Percentiles rank a stretch among this genome's conserved stretches.
phyloP scores from a whole-genome alignment of 2,329 filamentous ascomycete genomes.

The Coniochaeta sp. region DNA sequence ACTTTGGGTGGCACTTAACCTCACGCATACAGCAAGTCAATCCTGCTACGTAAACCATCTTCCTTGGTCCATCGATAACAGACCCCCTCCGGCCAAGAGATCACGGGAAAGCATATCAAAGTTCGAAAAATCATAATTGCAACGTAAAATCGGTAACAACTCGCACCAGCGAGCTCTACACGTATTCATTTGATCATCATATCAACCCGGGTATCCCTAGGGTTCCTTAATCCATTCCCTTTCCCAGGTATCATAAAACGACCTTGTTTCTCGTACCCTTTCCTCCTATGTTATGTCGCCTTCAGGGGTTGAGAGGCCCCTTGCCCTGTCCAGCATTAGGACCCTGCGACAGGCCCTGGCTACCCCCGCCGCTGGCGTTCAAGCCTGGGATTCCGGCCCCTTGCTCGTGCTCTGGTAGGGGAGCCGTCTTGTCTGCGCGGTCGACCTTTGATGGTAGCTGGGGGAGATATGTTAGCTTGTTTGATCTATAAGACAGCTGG shows the following conservation, averaged over 20 bases:
- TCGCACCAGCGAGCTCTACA: background rate
- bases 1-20: too few species aligned
- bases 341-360: slow-evolving; percentile 32
- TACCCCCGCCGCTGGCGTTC: slow-evolving; percentile 35
- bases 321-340: slow-evolving; percentile 31
- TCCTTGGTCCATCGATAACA: background rate
- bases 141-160: background rate
- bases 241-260: background rate
- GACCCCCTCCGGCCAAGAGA: background rate
- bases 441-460: slow-evolving; percentile 23
- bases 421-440: slow-evolving; percentile 42
- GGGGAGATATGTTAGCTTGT: background rate
- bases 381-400: slow-evolving; percentile 31
- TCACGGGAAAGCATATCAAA: background rate
- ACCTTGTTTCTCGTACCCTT: too few species aligned
- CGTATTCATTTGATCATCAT: too few species aligned
- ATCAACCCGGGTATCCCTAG: too few species aligned
- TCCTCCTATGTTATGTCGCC: too few species aligned
- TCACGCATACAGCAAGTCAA: too few species aligned
- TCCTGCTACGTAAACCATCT: too few species aligned
- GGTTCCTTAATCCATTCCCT: background rate
- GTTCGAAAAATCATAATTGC: background rate
- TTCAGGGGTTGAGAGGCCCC: background rate
- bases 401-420: slow-evolving; percentile 36
- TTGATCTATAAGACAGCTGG: too few species aligned